phyloP scores from a whole-genome alignment of 2,329 filamentous ascomycete genomes.

The Helotiales sp. region DNA sequence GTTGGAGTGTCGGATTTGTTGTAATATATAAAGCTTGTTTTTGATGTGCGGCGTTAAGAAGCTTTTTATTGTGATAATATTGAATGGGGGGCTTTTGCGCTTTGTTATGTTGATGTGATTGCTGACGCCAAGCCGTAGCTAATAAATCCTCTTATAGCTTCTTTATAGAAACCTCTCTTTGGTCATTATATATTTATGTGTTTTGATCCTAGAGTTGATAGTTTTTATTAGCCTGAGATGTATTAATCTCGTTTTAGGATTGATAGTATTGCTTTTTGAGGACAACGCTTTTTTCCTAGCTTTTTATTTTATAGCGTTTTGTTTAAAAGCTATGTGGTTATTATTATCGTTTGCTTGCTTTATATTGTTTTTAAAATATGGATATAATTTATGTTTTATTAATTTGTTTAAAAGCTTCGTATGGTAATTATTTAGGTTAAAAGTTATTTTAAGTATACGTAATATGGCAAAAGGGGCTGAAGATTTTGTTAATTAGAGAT shows the following conservation, averaged over 20 bases:
- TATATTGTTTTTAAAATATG: not conserved
- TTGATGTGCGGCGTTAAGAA: constrained; percentile 17
- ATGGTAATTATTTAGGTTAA: not conserved
- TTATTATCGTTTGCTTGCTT: not conserved
- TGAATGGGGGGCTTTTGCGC: not conserved
- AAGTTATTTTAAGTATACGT: not conserved
- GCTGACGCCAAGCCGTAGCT: constrained; percentile 5
- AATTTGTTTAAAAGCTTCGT: not conserved
- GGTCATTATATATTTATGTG: constrained; percentile 12
- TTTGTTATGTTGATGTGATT: not conserved
- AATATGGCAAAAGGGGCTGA: not conserved
- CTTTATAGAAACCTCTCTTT: constrained; percentile 11
- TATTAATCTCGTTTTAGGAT: not conserved
- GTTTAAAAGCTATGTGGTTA: not conserved
- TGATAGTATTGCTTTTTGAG: not conserved
- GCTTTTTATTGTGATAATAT: not conserved
- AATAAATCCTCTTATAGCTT: constrained; percentile 10
- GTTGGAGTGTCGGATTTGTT: no score
- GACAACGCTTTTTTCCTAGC: not conserved
- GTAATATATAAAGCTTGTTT: no score
- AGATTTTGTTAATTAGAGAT: not conserved
- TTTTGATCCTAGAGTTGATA: constrained; percentile 15
- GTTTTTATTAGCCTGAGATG: constrained; percentile 5
- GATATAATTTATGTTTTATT: no score
- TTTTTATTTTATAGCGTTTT: not conserved